These are phyloP conservation scores for Saccharomycopsis fermentans DNA, from an alignment of 805 yeast genomes.

Conservation along the genomic window DNA sequence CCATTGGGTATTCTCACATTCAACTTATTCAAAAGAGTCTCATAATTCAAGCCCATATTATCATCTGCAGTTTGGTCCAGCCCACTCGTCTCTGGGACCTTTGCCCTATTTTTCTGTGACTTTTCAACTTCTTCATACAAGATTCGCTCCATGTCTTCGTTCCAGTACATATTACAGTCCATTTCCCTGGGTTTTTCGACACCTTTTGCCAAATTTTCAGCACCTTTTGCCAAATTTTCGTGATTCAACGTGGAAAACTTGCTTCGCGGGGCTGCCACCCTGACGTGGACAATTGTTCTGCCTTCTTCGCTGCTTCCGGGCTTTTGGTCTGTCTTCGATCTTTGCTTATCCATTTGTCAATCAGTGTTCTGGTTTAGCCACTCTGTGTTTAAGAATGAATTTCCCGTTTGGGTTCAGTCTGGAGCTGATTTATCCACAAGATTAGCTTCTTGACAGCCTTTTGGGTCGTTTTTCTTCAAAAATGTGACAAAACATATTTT, in stretches of 20 bases:
- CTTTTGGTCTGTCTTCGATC: neutral
- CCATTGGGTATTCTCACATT: constrained; percentile 28
- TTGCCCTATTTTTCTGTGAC: neutral
- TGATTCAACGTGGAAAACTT: too few species aligned
- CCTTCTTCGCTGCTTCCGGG: constrained; percentile 10
- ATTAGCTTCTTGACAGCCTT: constrained; percentile 1
- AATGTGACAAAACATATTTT: neutral
- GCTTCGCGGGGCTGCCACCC: constrained; percentile 32
- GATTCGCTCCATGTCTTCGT: constrained; percentile 25
- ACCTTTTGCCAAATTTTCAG: neutral
- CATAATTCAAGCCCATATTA: constrained; percentile 24
- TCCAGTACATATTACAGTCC: constrained; percentile 19
- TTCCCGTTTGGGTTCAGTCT: too few species aligned
- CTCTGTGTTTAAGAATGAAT: too few species aligned
- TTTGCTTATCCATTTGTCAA: neutral
- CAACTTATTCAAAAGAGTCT: constrained; percentile 16
- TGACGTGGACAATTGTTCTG: constrained; percentile 31
- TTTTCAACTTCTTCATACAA: constrained; percentile 18
- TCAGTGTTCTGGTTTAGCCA: too few species aligned
- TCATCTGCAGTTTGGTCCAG: constrained; percentile 20
- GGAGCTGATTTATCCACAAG: too few species aligned
- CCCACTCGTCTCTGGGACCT: constrained; percentile 13
- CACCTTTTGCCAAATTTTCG: constrained; percentile 18
- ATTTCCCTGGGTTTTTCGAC: neutral
- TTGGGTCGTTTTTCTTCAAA: neutral